Percentiles rank a stretch among this genome's conserved stretches.
phyloP scores from a whole-genome alignment of 1,284 basidiomycete genomes.

The Salmacisia buchloeana region DNA sequence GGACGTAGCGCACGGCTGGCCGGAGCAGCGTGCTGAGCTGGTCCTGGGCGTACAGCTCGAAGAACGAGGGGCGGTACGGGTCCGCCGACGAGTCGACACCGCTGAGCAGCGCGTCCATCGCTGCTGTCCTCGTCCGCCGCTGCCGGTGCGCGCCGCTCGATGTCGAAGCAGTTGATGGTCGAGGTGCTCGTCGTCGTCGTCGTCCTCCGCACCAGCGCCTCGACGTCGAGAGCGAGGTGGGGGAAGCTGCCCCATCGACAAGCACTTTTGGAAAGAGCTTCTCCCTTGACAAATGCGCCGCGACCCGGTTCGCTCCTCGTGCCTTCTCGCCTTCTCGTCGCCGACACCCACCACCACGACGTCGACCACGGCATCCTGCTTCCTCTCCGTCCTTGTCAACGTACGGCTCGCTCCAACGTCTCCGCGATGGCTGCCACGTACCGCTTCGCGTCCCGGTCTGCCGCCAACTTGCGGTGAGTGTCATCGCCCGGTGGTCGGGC shows the following conservation, averaged over 20 bases:
- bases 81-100: slow-evolving; percentile 19
- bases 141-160: no score
- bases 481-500: neutral
- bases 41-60: slow-evolving; percentile 91
- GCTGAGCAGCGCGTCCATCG: slow-evolving; percentile 4
- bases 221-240: no score
- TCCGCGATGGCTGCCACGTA: slow-evolving; percentile 3
- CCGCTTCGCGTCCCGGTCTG: neutral
- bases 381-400: neutral
- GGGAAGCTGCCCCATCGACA: no score
- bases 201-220: no score
- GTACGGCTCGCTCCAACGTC: neutral
- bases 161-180: neutral
- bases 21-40: slow-evolving; percentile 87
- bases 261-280: neutral
- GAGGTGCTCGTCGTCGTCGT: neutral
- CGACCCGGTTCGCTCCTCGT: neutral
- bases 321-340: neutral
- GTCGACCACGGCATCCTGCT: neutral
- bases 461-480: slow-evolving; percentile 2
- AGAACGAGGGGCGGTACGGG: slow-evolving; percentile 73
- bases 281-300: neutral
- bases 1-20: slow-evolving; percentile 88
- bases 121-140: no score
- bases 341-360: neutral